phyloP scores from a whole-genome alignment of 345 rosid genomes.

The Populus tremula region DNA sequence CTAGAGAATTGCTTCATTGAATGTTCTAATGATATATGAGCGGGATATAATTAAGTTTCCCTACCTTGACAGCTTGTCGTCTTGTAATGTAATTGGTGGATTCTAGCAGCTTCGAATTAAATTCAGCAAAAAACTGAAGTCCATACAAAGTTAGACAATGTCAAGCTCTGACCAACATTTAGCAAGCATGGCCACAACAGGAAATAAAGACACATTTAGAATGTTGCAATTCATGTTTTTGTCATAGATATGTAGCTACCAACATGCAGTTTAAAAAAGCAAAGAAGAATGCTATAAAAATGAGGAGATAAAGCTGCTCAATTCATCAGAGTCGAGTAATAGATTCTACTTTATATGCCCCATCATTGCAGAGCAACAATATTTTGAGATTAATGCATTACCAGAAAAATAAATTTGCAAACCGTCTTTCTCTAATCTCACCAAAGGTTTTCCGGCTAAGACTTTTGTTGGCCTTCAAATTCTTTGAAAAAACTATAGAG shows the following conservation, averaged over 20 bases:
- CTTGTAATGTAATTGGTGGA: constrained; percentile 89
- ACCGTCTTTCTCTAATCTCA: neutral
- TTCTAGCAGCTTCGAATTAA: constrained; percentile 85
- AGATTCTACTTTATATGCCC: neutral
- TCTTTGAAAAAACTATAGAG: neutral
- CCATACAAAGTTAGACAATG: constrained; percentile 15
- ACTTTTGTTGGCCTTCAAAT: neutral
- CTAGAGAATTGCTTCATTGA: neutral
- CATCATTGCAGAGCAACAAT: neutral
- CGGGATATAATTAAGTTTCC: neutral
- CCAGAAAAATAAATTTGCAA: neutral
- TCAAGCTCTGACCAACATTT: constrained; percentile 8
- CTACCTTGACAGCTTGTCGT: constrained; percentile 92
- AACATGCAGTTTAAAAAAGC: neutral
- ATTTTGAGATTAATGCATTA: neutral
- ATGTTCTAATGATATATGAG: neutral
- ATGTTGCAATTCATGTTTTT: neutral
- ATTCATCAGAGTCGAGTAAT: neutral
- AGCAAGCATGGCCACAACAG: neutral
- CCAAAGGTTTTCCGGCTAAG: neutral
- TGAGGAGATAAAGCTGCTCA: neutral
- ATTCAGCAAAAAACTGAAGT: constrained; percentile 81
- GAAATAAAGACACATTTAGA: neutral
- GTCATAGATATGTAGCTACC: neutral
- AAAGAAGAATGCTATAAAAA: neutral